Conservation (phyloP, 2,329 filamentous ascomycete species). For the Fusarium phyllophilum region DNA sequence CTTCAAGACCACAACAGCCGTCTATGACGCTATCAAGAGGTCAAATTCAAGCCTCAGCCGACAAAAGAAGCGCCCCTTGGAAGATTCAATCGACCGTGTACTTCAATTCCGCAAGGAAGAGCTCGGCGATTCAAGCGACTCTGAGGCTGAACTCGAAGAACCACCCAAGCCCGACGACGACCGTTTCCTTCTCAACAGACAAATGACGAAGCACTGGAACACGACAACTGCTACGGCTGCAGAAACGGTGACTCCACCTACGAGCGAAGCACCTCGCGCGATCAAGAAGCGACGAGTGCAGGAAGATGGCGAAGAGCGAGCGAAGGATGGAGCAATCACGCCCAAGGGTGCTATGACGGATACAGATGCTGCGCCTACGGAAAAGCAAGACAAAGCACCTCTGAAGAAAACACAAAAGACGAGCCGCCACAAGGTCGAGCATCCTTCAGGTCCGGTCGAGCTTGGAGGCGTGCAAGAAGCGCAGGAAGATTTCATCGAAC, state of each 20-base stretch:
- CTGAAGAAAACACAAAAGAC: conserved; percentile 47
- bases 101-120: conserved; percentile 78
- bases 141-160: conserved; percentile 60
- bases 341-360: conserved; percentile 36
- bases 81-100: conserved; percentile 87
- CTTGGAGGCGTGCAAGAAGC: conserved; percentile 43
- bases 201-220: conserved; percentile 54
- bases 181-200: conserved; percentile 54
- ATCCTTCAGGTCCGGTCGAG: conserved; percentile 26
- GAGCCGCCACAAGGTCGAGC: conserved; percentile 47
- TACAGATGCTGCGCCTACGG: conserved; percentile 23
- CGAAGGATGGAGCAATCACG: conserved; percentile 14
- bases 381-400: conserved; percentile 43
- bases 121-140: conserved; percentile 63
- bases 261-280: conserved; percentile 36
- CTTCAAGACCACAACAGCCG: conserved; percentile 62
- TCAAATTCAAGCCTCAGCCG: conserved; percentile 90
- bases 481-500: background rate
- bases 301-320: conserved; percentile 41
- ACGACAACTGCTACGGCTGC: conserved; percentile 6
- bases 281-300: conserved; percentile 50
- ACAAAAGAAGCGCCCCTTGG: conserved; percentile 81
- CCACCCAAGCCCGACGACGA: conserved; percentile 48
- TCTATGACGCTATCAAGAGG: conserved; percentile 83
- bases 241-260: background rate